Conservation (phyloP, 805 yeast genomes). For the Cyberlindnera petersonii region DNA sequence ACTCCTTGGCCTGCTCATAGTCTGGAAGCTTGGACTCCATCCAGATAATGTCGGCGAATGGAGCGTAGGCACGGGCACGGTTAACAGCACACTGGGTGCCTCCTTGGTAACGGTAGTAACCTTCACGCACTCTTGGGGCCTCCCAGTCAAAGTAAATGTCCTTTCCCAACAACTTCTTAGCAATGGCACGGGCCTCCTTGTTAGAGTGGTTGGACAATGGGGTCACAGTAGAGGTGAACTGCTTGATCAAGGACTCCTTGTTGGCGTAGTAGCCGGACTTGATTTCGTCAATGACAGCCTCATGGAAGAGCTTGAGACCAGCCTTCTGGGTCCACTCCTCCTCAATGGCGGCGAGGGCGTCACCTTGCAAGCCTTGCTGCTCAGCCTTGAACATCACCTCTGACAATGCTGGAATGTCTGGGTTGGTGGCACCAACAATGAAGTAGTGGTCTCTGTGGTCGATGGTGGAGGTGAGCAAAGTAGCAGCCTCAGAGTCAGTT, state of each 20-base stretch:
- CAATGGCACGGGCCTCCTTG: slow-evolving; percentile 74
- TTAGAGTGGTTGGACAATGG: slow-evolving; percentile 75
- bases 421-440: slow-evolving; percentile 87
- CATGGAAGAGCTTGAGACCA: slow-evolving; percentile 81
- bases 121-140: slow-evolving; percentile 90
- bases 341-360: slow-evolving; percentile 67
- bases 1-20: slow-evolving; percentile 88
- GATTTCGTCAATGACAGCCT: slow-evolving; percentile 85
- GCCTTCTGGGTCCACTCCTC: slow-evolving; percentile 79
- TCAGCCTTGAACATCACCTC: slow-evolving; percentile 83
- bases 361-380: slow-evolving; percentile 65
- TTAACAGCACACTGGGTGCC: slow-evolving; percentile 97
- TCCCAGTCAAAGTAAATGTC: slow-evolving; percentile 94
- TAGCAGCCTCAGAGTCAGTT: slow-evolving; percentile 97
- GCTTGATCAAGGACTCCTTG: slow-evolving; percentile 56
- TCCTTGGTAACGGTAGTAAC: slow-evolving; percentile 92
- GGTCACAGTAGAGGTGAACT: slow-evolving; percentile 64
- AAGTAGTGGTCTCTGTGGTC: slow-evolving; percentile 94
- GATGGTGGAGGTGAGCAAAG: slow-evolving; percentile 87
- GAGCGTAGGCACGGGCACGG: slow-evolving; percentile 94
- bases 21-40: slow-evolving; percentile 97
- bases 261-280: slow-evolving; percentile 53
- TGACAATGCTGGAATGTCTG: slow-evolving; percentile 67
- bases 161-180: slow-evolving; percentile 70
- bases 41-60: slow-evolving; percentile 94